Evolutionary conservation across 2,329 filamentous ascomycete genomes (phyloP).

Genomic region (Botrytis pseudocinerea): DNA sequence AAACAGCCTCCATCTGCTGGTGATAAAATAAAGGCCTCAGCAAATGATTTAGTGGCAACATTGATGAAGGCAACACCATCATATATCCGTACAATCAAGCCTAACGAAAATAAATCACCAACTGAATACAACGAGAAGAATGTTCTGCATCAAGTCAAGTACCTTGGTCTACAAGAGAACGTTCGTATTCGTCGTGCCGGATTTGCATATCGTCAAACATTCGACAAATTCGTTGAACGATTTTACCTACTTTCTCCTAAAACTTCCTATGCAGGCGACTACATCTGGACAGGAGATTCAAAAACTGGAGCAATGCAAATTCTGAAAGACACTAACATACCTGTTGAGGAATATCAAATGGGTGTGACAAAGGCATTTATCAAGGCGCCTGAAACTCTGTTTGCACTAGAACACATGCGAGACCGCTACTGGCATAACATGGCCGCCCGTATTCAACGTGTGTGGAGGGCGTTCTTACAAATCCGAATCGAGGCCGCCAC

Average conservation of each 20-base stretch:
- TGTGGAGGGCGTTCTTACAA: slow-evolving; percentile 93
- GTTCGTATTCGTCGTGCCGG: slow-evolving; percentile 94
- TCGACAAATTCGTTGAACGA: slow-evolving; percentile 96
- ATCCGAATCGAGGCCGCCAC: slow-evolving; percentile 92
- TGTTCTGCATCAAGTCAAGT: slow-evolving; percentile 97
- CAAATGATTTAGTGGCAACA: slow-evolving; percentile 91
- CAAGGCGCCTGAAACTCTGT: slow-evolving; percentile 95
- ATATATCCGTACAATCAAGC: slow-evolving; percentile 98
- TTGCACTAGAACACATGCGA: slow-evolving; percentile 95
- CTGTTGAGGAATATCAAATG: slow-evolving; percentile 93
- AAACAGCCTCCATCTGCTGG: slow-evolving; percentile 91
- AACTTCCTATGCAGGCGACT: slow-evolving; percentile 94
- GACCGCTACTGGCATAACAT: slow-evolving; percentile 99
- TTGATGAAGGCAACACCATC: slow-evolving; percentile 97
- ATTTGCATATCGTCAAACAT: slow-evolving; percentile 95
- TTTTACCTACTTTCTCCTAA: slow-evolving; percentile 95
- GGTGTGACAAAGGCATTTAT: slow-evolving; percentile 97
- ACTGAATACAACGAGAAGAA: slow-evolving; percentile 90
- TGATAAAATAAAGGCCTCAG: slow-evolving; percentile 92
- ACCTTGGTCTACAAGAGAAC: slow-evolving; percentile 98
- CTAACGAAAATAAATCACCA: slow-evolving; percentile 97
- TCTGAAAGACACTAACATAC: slow-evolving; percentile 93
- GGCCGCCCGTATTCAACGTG: slow-evolving; percentile 94
- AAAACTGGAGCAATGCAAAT: slow-evolving; percentile 89
- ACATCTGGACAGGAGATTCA: slow-evolving; percentile 89